phyloP scores from a whole-genome alignment of 257 asterid species.

The Nicotiana paniculata region DNA sequence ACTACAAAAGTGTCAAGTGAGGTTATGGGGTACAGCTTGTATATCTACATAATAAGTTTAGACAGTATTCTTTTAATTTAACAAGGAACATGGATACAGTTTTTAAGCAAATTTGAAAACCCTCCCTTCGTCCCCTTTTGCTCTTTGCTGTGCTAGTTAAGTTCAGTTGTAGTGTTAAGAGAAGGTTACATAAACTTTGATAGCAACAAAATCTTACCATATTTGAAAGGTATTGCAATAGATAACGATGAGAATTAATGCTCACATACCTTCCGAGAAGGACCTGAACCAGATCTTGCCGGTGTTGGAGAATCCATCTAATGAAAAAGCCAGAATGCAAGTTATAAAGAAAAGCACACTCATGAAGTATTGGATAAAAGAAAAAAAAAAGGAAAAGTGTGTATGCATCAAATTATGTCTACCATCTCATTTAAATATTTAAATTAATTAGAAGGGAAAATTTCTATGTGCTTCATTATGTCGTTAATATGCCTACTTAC shows the following conservation, averaged over 20 bases:
- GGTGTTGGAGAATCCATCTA: slow-evolving; percentile 64
- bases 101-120: background rate
- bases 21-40: background rate
- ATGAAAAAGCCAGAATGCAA: slow-evolving; percentile 15
- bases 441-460: background rate
- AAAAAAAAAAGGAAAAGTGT: background rate
- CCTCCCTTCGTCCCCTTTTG: background rate
- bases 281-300: slow-evolving; percentile 74
- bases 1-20: background rate
- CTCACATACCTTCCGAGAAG: slow-evolving; percentile 67
- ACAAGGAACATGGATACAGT: background rate
- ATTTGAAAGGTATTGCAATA: background rate
- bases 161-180: background rate
- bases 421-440: background rate
- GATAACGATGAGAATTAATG: background rate
- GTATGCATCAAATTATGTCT: background rate
- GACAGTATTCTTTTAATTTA: background rate
- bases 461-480: background rate
- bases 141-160: background rate
- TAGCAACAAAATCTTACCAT: background rate
- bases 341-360: slow-evolving; percentile 9
- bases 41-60: background rate
- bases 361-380: background rate
- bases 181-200: background rate
- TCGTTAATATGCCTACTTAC: background rate